phyloP scores from a whole-genome alignment of 345 rosid genomes.

The Murraya koenigii region DNA sequence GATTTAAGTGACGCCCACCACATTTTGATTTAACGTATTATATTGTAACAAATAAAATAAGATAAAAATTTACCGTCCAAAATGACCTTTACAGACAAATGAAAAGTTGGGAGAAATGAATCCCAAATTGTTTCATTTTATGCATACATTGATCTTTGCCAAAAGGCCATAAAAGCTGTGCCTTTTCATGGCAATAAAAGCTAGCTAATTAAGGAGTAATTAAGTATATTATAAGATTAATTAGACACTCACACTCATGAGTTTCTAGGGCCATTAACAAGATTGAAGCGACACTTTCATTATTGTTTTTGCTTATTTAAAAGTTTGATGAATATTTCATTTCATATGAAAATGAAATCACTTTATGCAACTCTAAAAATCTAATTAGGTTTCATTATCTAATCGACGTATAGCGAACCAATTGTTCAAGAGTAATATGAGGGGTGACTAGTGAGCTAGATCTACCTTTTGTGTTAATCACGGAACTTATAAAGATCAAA shows the following conservation, averaged over 20 bases:
- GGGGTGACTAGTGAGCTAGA: neutral
- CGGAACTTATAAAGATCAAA: neutral
- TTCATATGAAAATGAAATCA: neutral
- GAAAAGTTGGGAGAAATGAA: neutral
- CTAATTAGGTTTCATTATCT: no score
- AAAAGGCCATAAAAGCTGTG: neutral
- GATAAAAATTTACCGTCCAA: neutral
- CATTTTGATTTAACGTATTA: neutral
- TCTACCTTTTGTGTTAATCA: neutral
- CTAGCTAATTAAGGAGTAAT: neutral
- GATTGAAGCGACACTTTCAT: neutral
- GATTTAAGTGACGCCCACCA: neutral
- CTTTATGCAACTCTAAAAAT: neutral
- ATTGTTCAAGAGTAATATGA: neutral
- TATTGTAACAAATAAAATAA: neutral
- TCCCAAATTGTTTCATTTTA: neutral
- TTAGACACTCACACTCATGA: neutral
- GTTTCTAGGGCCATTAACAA: neutral
- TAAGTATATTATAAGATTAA: neutral
- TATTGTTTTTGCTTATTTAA: no score
- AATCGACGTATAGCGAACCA: neutral
- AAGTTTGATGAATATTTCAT: neutral
- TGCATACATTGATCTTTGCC: neutral
- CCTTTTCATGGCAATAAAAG: conserved; percentile 7
- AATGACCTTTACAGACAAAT: neutral